These are phyloP conservation scores for Pythium coloratum DNA, from an alignment of 352 stramenopile species.

Conservation along the genomic window DNA sequence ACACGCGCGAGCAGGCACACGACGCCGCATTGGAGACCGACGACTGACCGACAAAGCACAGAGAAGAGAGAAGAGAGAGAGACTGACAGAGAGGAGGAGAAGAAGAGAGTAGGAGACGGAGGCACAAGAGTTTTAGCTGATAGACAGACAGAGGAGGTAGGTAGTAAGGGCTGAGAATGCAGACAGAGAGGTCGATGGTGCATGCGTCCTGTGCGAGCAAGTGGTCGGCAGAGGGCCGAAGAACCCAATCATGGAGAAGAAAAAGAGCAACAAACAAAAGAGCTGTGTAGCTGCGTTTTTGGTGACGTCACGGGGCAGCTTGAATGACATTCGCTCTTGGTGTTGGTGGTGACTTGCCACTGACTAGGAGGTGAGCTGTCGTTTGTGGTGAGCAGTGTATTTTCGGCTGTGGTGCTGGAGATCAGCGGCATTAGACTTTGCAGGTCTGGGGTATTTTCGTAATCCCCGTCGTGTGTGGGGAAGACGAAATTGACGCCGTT, in stretches of 20 bases:
- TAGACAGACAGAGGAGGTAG: slow-evolving; percentile 17
- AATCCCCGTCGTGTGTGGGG: background rate
- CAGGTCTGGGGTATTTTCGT: background rate
- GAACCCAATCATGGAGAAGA: slow-evolving; percentile 2
- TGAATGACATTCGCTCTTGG: background rate
- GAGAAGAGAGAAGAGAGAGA: slow-evolving; percentile 5
- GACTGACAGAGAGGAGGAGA: background rate
- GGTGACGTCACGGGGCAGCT: slow-evolving; percentile 8
- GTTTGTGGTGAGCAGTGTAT: background rate
- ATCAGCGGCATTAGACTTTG: too few relatives aligned
- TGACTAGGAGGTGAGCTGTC: background rate
- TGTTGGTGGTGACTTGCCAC: background rate
- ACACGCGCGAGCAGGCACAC: background rate
- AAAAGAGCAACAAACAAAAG: slow-evolving; percentile 5
- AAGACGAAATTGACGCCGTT: background rate
- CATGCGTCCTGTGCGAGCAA: slow-evolving; percentile 4
- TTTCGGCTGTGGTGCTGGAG: background rate
- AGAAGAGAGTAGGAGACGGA: background rate
- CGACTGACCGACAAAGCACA: background rate
- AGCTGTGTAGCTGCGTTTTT: slow-evolving; percentile 13
- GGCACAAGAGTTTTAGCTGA: slow-evolving; percentile 13
- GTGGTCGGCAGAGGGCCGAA: slow-evolving; percentile 18
- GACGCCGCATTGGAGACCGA: slow-evolving; percentile 1
- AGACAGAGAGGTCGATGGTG: background rate
- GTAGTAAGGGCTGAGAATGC: slow-evolving; percentile 9